These are phyloP conservation scores for Podospora didyma DNA, from an alignment of 495 filamentous ascomycete genomes.

Conservation along the genomic window DNA sequence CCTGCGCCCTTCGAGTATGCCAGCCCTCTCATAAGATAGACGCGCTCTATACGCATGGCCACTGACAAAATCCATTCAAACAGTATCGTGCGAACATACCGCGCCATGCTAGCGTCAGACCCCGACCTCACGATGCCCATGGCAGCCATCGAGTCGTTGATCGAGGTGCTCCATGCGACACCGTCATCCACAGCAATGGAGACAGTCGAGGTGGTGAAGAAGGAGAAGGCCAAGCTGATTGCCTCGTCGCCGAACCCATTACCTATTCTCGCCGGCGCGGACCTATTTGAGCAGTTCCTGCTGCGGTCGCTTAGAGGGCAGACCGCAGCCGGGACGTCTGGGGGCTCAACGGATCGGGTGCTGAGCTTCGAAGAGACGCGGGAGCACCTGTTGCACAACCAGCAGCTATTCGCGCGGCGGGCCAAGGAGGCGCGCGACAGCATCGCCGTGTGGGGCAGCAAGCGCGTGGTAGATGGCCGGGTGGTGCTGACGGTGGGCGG, in stretches of 20 bases:
- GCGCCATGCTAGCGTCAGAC: constrained; percentile 54
- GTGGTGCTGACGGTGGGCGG: constrained; percentile 86
- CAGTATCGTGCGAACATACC: constrained; percentile 54
- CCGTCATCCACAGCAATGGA: constrained; percentile 85
- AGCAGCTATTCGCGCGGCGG: constrained; percentile 75
- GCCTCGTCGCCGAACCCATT: constrained; percentile 78
- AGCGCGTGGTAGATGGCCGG: constrained; percentile 70
- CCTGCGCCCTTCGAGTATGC: constrained; percentile 23
- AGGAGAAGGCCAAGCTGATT: constrained; percentile 63
- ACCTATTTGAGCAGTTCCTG: constrained; percentile 92
- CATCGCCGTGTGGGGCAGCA: constrained; percentile 74
- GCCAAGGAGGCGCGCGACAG: constrained; percentile 81
- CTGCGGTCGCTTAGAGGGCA: constrained; percentile 54
- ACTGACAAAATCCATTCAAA: not conserved
- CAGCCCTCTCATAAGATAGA: not conserved
- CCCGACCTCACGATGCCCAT: constrained; percentile 91
- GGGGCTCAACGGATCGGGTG: constrained; percentile 40
- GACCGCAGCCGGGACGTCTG: constrained; percentile 26
- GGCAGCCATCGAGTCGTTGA: constrained; percentile 90
- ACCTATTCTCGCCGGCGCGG: constrained; percentile 86
- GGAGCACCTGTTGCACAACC: constrained; percentile 77
- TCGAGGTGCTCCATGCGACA: constrained; percentile 71
- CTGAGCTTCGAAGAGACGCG: constrained; percentile 78
- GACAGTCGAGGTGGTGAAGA: constrained; percentile 78
- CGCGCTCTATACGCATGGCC: not conserved